phyloP scores from a whole-genome alignment of 2,329 filamentous ascomycete species.

The Sclerotinia subarctica region DNA sequence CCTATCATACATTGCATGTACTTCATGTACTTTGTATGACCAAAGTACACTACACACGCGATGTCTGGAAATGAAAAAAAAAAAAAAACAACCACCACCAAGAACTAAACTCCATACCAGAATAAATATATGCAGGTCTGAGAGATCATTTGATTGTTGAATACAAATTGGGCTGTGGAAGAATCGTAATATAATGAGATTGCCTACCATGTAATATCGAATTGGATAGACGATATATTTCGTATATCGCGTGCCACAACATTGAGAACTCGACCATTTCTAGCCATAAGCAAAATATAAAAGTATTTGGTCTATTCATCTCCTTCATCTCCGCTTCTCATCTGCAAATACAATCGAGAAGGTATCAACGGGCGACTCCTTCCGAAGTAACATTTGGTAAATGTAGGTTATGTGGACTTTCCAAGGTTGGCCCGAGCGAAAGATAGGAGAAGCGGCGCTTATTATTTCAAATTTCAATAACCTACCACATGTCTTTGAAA shows the following conservation, averaged over 20 bases:
- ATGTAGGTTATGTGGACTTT: background rate
- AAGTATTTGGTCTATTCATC: background rate
- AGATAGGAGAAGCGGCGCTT: conserved; percentile 17
- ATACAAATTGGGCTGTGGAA: background rate
- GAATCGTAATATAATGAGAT: background rate
- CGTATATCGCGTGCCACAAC: background rate
- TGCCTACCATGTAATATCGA: background rate
- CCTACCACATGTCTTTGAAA: background rate
- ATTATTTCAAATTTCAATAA: conserved; percentile 6
- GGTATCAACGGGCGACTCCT: conserved; percentile 3
- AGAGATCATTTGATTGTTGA: background rate
- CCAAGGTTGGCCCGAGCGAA: conserved; percentile 5
- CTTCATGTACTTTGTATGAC: background rate
- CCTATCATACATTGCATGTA: background rate
- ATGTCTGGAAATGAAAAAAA: too few species aligned
- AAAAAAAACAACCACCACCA: too few species aligned
- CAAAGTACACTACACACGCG: too few species aligned
- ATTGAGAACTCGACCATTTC: background rate
- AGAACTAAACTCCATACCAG: too few species aligned
- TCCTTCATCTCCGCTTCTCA: conserved; percentile 11
- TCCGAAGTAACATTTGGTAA: conserved; percentile 10
- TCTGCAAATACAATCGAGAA: conserved; percentile 9
- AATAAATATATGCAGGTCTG: background rate
- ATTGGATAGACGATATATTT: background rate
- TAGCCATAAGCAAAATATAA: background rate